Percentiles rank a stretch among this genome's conserved stretches.
These are phyloP conservation scores for Yamadazyma oceani DNA, from an alignment of 1,139 yeast species.

Conservation along the genomic window DNA sequence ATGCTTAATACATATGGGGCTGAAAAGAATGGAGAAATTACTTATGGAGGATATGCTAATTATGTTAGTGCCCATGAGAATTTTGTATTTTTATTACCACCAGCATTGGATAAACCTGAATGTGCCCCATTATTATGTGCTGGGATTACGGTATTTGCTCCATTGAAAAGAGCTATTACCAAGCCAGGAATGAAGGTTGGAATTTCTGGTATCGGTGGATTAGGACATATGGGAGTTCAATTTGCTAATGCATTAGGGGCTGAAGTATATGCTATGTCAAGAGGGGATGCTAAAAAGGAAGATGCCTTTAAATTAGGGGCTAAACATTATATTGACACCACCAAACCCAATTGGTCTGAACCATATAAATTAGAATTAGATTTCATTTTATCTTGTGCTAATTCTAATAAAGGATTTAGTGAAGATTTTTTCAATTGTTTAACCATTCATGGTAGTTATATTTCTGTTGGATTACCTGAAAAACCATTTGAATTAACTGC, in stretches of 20 bases:
- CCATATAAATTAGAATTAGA: conserved; percentile 36
- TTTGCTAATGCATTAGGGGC: conserved; percentile 42
- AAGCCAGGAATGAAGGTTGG: conserved; percentile 37
- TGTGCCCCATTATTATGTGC: conserved; percentile 70
- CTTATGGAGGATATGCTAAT: conserved; percentile 62
- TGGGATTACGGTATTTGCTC: conserved; percentile 62
- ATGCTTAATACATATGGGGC: conserved; percentile 43
- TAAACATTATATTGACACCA: conserved; percentile 34
- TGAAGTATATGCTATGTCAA: conserved; percentile 36
- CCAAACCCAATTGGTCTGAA: conserved; percentile 28
- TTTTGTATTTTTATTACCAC: conserved; percentile 57
- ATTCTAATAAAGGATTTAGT: conserved; percentile 36
- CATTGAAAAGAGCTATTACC: conserved; percentile 39
- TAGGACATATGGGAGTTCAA: conserved; percentile 41
- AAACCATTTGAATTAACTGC: conserved; percentile 24
- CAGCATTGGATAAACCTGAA: conserved; percentile 38
- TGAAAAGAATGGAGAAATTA: conserved; percentile 31
- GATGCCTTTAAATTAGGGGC: conserved; percentile 38
- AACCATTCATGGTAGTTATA: conserved; percentile 45
- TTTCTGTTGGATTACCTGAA: conserved; percentile 55
- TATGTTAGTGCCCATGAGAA: conserved; percentile 50
- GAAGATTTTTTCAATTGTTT: conserved; percentile 29
- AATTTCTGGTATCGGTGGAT: conserved; percentile 43
- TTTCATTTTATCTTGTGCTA: conserved; percentile 46
- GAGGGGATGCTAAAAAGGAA: conserved; percentile 31